Conservation (phyloP, 2,329 filamentous ascomycete genomes). For the Chaetomiaceae sp. region DNA sequence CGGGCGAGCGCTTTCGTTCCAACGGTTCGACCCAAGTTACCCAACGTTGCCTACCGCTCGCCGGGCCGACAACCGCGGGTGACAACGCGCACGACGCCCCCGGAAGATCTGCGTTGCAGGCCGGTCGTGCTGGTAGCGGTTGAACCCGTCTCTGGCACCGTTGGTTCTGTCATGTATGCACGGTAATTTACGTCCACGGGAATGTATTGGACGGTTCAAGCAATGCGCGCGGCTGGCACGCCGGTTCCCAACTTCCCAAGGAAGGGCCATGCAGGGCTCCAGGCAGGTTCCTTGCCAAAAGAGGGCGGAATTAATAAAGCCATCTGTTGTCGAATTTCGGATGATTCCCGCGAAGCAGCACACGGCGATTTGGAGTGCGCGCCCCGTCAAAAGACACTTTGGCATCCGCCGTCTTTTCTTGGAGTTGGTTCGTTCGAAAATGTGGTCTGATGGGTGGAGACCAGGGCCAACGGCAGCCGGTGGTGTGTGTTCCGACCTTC, state of each 20-base stretch:
- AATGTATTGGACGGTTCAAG: conserved; percentile 14
- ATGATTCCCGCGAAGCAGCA: conserved; percentile 9
- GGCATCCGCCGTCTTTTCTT: conserved; percentile 3
- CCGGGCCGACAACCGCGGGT: conserved; percentile 12
- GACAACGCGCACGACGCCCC: neutral
- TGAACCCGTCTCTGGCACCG: conserved; percentile 16
- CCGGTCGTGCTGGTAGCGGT: conserved; percentile 11
- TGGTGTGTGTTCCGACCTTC: conserved; percentile 3
- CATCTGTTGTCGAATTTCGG: conserved; percentile 10
- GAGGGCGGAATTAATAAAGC: conserved; percentile 4
- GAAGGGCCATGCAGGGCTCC: conserved; percentile 14
- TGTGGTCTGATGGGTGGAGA: conserved; percentile 14
- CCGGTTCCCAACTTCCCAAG: conserved; percentile 2
- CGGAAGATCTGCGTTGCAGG: conserved; percentile 17
- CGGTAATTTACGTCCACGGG: conserved; percentile 11
- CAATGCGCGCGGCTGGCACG: conserved; percentile 6
- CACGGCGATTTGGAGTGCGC: too few relatives aligned
- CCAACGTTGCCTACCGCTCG: neutral
- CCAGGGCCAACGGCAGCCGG: neutral
- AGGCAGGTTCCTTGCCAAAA: conserved; percentile 14
- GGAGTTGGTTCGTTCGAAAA: conserved; percentile 8
- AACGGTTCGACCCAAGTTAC: too few relatives aligned
- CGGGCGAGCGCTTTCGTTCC: neutral
- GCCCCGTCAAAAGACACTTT: neutral
- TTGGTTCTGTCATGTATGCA: conserved; percentile 13